Percentiles rank a stretch among this genome's conserved stretches.
These are phyloP conservation scores for Cornus suecica DNA, from an alignment of 148 eudicot genomes.

Conservation along the genomic window DNA sequence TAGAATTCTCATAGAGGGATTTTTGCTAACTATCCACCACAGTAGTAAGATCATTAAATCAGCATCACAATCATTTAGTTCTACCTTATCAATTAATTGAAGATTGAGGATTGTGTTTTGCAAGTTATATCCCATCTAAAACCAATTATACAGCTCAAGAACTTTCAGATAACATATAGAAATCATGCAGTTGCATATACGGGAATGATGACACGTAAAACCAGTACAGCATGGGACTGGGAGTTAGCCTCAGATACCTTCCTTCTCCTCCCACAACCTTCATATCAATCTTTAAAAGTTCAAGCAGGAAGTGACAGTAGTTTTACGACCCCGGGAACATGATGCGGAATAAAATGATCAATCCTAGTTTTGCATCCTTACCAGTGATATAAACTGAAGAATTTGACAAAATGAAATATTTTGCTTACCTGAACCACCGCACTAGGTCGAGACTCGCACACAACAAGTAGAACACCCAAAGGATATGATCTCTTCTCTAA, in stretches of 20 bases:
- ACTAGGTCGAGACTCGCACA: slow-evolving; percentile 93
- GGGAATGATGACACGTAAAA: neutral
- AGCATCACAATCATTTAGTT: neutral
- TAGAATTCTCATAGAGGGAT: too few relatives aligned
- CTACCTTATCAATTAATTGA: neutral
- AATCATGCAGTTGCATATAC: neutral
- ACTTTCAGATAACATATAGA: neutral
- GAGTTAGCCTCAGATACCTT: neutral
- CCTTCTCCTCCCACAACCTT: neutral
- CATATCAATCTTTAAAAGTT: neutral
- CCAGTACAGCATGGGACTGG: neutral
- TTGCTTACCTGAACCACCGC: slow-evolving; percentile 77
- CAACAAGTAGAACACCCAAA: slow-evolving; percentile 77
- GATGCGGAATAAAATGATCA: neutral
- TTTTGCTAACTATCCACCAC: too few relatives aligned
- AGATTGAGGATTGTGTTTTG: neutral
- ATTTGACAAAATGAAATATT: neutral
- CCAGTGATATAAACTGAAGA: neutral
- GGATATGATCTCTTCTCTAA: slow-evolving; percentile 81
- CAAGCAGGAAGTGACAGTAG: neutral
- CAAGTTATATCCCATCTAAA: neutral
- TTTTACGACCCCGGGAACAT: neutral
- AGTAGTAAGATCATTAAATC: neutral
- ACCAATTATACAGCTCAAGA: neutral
- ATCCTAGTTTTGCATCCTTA: neutral